phyloP scores from a whole-genome alignment of 2,329 filamentous ascomycete genomes.

The Stachybotrys elegans region DNA sequence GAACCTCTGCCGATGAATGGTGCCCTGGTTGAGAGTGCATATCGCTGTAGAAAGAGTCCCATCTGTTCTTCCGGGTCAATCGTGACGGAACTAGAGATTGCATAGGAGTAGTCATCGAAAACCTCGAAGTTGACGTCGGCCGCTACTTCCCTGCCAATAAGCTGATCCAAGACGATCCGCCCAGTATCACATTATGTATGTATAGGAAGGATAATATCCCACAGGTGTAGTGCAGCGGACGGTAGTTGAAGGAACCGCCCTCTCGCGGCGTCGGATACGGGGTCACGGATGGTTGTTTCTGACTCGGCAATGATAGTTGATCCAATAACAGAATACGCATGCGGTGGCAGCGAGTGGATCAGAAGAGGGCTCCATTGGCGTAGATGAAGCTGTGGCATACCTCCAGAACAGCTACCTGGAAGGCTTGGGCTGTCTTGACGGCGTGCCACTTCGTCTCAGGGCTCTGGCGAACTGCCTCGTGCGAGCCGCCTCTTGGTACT shows the following conservation, averaged over 20 bases:
- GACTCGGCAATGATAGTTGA: slow-evolving; percentile 41
- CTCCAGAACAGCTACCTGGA: slow-evolving; percentile 53
- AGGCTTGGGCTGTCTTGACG: slow-evolving; percentile 57
- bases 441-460: slow-evolving; percentile 55
- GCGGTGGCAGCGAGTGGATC: slow-evolving; percentile 39
- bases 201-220: slow-evolving; percentile 53
- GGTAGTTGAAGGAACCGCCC: slow-evolving; percentile 39
- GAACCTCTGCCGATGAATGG: slow-evolving; percentile 33
- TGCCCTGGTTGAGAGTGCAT: slow-evolving; percentile 53
- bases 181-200: slow-evolving; percentile 32
- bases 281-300: slow-evolving; percentile 47
- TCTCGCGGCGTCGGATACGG: slow-evolving; percentile 31
- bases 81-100: slow-evolving; percentile 59
- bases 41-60: slow-evolving; percentile 66
- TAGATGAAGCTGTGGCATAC: slow-evolving; percentile 59
- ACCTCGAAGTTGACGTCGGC: slow-evolving; percentile 69
- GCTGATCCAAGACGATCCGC: slow-evolving; percentile 48
- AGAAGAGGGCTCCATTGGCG: slow-evolving; percentile 59
- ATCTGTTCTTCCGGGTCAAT: slow-evolving; percentile 59
- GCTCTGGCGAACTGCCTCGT: slow-evolving; percentile 15
- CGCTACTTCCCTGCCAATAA: slow-evolving; percentile 61
- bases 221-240: slow-evolving; percentile 51
- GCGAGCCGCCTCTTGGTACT: slow-evolving; percentile 14
- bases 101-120: slow-evolving; percentile 61
- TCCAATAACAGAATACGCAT: slow-evolving; percentile 59